Evolutionary conservation across 2,329 filamentous ascomycete genomes (phyloP).

Genomic region (Penicillium sp.): DNA sequence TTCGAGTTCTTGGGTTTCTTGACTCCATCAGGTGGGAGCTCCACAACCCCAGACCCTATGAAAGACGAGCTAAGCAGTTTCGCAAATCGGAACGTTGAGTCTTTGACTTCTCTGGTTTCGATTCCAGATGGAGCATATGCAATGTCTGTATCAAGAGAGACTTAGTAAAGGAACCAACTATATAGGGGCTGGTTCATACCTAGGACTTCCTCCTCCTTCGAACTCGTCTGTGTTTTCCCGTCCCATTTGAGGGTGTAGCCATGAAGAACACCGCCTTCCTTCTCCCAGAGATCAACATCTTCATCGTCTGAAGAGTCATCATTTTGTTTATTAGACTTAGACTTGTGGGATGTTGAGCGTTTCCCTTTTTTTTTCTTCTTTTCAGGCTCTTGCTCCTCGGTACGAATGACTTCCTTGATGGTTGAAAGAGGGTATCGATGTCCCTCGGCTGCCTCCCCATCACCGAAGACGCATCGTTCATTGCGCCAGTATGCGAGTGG

Average conservation of each 20-base stretch:
- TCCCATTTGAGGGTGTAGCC: conserved; percentile 47
- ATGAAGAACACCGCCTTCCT: conserved; percentile 43
- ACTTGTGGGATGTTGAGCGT: conserved; percentile 31
- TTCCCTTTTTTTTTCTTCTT: conserved; percentile 34
- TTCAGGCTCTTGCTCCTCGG: conserved; percentile 58
- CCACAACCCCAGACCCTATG: conserved; percentile 85
- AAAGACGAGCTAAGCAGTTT: conserved; percentile 83
- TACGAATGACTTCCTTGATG: conserved; percentile 74
- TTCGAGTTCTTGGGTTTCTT: conserved; percentile 90
- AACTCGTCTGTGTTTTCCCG: conserved; percentile 34
- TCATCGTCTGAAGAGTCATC: conserved; percentile 41
- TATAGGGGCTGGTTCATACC: conserved; percentile 27
- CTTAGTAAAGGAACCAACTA: conserved; percentile 2
- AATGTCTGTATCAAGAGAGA: conserved; percentile 47
- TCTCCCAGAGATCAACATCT: conserved; percentile 45
- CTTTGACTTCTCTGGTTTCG: conserved; percentile 56
- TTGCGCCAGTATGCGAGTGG: conserved; percentile 86
- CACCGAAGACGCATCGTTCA: conserved; percentile 70
- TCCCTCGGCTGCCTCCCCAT: conserved; percentile 56
- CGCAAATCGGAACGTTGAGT: conserved; percentile 77
- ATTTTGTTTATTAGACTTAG: conserved; percentile 33
- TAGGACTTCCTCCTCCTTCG: conserved; percentile 41
- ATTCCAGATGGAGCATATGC: conserved; percentile 59
- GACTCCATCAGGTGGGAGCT: conserved; percentile 75
- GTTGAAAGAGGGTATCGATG: conserved; percentile 62